A percentile compares a stretch with the other conserved stretches of the same genome.
Conservation (phyloP, 805 yeast genomes). For the Nakazawaea ernobii region DNA sequence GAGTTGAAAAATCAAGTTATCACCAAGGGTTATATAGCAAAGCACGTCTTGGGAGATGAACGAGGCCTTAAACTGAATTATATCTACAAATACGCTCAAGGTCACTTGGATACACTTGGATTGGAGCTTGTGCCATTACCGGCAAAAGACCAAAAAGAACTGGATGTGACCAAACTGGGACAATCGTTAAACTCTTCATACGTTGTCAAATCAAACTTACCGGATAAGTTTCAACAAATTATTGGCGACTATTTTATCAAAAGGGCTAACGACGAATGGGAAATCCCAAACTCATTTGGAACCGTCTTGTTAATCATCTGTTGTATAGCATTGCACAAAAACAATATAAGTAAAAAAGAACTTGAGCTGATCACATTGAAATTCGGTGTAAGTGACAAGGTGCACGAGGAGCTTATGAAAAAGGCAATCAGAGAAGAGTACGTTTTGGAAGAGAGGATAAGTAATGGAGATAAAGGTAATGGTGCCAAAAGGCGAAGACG, state of each 20-base stretch:
- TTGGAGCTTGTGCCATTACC: slow-evolving; percentile 22
- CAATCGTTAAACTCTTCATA: slow-evolving; percentile 18
- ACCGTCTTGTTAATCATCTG: slow-evolving; percentile 20
- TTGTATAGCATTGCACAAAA: slow-evolving; percentile 20
- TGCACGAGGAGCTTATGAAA: slow-evolving; percentile 2
- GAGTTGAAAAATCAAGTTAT: slow-evolving; percentile 22
- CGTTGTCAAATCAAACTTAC: slow-evolving; percentile 19
- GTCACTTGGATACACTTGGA: slow-evolving; percentile 17
- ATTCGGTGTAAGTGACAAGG: slow-evolving; percentile 14
- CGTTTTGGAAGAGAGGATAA: not conserved
- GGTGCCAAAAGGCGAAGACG: slow-evolving; percentile 6
- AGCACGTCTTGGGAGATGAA: slow-evolving; percentile 22
- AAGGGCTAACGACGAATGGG: slow-evolving; percentile 17
- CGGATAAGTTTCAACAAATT: slow-evolving; percentile 17
- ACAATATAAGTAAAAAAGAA: slow-evolving; percentile 22
- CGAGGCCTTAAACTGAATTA: slow-evolving; percentile 14
- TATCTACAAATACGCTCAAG: slow-evolving; percentile 16
- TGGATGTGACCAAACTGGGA: not conserved
- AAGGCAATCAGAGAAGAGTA: slow-evolving; percentile 6
- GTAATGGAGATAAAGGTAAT: not conserved
- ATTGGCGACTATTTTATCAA: slow-evolving; percentile 16
- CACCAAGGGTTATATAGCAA: slow-evolving; percentile 20
- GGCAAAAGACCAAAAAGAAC: not conserved
- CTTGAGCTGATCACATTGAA: slow-evolving; percentile 22
- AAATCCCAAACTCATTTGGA: slow-evolving; percentile 22